Percentiles rank a stretch among this genome's conserved stretches.
Conservation (phyloP, 345 rosid genomes). For the Cardiospermum halicacabum region DNA sequence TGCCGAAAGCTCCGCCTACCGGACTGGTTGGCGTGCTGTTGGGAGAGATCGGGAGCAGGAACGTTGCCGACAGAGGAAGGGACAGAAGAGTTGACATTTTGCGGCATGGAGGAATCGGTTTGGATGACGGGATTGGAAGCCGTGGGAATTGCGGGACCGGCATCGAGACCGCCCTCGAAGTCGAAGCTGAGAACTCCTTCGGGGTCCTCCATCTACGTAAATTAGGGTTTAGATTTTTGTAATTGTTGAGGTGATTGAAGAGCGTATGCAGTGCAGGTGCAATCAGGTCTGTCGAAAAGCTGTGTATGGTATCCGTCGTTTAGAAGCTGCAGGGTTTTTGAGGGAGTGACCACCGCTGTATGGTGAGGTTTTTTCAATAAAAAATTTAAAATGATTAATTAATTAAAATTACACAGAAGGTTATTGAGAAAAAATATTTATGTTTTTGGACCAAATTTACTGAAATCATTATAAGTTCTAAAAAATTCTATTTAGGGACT, state of each 20-base stretch:
- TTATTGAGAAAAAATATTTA: too few species aligned
- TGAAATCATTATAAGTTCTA: too few species aligned
- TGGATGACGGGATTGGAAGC: slow-evolving; percentile 57
- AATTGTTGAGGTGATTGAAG: neutral
- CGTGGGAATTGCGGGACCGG: slow-evolving; percentile 43
- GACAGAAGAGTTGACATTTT: slow-evolving; percentile 22
- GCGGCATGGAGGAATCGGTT: slow-evolving; percentile 27
- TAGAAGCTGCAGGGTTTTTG: too few species aligned
- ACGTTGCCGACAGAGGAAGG: slow-evolving; percentile 26
- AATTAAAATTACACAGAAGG: too few species aligned
- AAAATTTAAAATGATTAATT: too few species aligned
- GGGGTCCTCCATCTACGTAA: slow-evolving; percentile 87
- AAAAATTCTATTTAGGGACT: too few species aligned
- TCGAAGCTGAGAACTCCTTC: slow-evolving; percentile 95
- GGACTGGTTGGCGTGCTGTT: slow-evolving; percentile 17
- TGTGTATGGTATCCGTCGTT: too few species aligned
- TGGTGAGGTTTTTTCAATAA: too few species aligned
- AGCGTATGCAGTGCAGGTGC: neutral
- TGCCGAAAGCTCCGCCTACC: slow-evolving; percentile 93
- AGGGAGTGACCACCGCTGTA: too few species aligned
- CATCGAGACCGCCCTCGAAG: slow-evolving; percentile 93
- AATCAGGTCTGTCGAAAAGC: too few species aligned
- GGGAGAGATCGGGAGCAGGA: slow-evolving; percentile 18
- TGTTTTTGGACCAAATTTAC: too few species aligned
- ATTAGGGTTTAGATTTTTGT: neutral